Conservation (phyloP, 345 rosid species). For the Eucalyptus albens region DNA sequence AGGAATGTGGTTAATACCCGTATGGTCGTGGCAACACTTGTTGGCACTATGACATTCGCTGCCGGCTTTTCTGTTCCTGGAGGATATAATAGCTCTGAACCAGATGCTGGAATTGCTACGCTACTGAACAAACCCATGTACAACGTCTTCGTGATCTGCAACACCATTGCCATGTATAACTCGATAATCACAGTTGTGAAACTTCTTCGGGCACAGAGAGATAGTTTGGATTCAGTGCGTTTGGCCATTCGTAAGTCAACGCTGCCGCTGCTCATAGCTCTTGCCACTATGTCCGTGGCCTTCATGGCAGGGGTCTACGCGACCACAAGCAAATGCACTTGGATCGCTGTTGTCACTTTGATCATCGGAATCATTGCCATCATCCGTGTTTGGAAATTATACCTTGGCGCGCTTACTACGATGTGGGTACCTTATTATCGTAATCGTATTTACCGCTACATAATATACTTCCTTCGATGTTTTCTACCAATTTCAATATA, state of each 20-base stretch:
- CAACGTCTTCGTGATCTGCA: not conserved
- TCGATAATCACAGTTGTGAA: not conserved
- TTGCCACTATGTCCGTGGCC: not conserved
- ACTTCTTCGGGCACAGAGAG: not conserved
- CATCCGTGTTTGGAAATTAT: no score
- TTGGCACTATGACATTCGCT: no score
- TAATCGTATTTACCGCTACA: no score
- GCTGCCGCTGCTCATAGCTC: not conserved
- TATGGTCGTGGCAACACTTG: no score
- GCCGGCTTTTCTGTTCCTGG: not conserved
- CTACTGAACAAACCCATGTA: not conserved
- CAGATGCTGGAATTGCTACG: not conserved
- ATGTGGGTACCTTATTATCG: no score
- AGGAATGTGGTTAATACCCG: no score
- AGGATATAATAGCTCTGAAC: not conserved
- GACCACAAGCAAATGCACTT: not conserved
- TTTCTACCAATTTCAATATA: no score
- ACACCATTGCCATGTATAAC: not conserved
- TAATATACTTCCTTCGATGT: no score
- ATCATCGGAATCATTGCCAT: not conserved
- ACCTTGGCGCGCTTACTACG: no score
- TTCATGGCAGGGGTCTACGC: not conserved
- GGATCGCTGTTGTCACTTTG: not conserved
- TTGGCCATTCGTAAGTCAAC: rapidly evolving
- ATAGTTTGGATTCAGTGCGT: rapidly evolving